Conservation (phyloP, 176 grass and related monocot species). For the Dactylis glomerata region DNA sequence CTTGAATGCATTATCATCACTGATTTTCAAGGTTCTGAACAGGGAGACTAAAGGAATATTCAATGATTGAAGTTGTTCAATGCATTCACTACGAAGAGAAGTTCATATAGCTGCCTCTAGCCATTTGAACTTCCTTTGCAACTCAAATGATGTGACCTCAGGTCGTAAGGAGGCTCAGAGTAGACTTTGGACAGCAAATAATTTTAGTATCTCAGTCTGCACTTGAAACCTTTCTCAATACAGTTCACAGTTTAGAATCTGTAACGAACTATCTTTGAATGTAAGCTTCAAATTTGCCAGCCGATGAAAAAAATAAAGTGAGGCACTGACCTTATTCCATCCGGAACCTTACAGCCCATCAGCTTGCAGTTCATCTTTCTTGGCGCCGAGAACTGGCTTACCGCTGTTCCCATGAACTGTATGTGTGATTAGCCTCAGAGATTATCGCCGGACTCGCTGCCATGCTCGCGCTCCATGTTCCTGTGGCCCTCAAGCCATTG, state of each 20-base stretch:
- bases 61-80: slow-evolving; percentile 77
- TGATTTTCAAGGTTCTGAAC: slow-evolving; percentile 62
- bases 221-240: too few relatives aligned
- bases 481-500: too few relatives aligned
- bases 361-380: too few relatives aligned
- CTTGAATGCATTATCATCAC: slow-evolving; percentile 86
- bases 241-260: slow-evolving; percentile 66
- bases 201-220: slow-evolving; percentile 79
- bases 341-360: too few relatives aligned
- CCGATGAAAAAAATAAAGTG: too few relatives aligned
- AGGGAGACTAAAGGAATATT: slow-evolving; percentile 90
- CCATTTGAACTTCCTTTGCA: slow-evolving; percentile 98
- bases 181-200: slow-evolving; percentile 83
- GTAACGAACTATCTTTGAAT: slow-evolving; percentile 36
- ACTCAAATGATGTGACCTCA: slow-evolving; percentile 93
- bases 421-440: too few relatives aligned
- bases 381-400: too few relatives aligned
- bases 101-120: slow-evolving; percentile 69
- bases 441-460: too few relatives aligned
- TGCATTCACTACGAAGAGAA: slow-evolving; percentile 67
- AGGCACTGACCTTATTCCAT: too few relatives aligned
- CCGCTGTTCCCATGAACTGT: too few relatives aligned
- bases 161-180: slow-evolving; percentile 86
- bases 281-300: slow-evolving; percentile 43
- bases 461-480: too few relatives aligned